Evolutionary conservation across 2,329 filamentous ascomycete genomes (phyloP), one percentile per base, ranked within the genome.

Genomic region (Neocucurbitaria cava): DNA sequence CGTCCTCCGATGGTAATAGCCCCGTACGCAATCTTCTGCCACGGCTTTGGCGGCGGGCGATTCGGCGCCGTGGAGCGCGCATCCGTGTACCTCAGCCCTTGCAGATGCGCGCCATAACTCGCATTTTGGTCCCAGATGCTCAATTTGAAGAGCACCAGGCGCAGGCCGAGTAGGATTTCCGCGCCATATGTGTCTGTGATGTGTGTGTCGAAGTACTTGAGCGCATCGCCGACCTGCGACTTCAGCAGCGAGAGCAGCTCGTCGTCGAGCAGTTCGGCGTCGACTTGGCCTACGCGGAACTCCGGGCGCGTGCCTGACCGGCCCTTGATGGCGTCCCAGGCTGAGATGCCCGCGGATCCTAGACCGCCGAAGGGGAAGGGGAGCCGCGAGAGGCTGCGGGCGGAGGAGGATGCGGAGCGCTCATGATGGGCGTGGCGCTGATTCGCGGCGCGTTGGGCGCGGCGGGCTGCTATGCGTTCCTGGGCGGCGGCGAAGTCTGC

Each of bases 101-200:
- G 95, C 45, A 99, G 81, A 31, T 91, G 88, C 10, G 95, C 95
- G 56, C 95, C 95, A 76, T 99, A 98, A 5, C 91, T 96, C 35
- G 95, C 91, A 74, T 96, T 89, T 75, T 97, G 91, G 75, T 98
- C 93, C 95, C 95, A 99, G 54, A 99, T 88, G 15, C 90, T 92
- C 58, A 99, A 84, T 77, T 99, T 99, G 82, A 97, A 99, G 7
- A 99, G 81, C 3, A 92, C 81, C 1, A 89, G 86, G 42, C 94
- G 84, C 51, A 99, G 81, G 0, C 82, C 84, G 24, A 97, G 82
- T 58, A 89, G 82, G 49, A 98, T 94, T 78, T 98, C 95, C 47
- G 90, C 83, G 13, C 88, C 87, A 87, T 91, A 97, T 69, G 96
- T 91, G 73, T 96, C 92, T 54, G 89, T 86, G 40, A 96, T 77